A percentile compares a stretch with the other conserved stretches of the same genome.
Conservation (phyloP, 177 flowering plant species). For the Tripterygium wilfordii region DNA sequence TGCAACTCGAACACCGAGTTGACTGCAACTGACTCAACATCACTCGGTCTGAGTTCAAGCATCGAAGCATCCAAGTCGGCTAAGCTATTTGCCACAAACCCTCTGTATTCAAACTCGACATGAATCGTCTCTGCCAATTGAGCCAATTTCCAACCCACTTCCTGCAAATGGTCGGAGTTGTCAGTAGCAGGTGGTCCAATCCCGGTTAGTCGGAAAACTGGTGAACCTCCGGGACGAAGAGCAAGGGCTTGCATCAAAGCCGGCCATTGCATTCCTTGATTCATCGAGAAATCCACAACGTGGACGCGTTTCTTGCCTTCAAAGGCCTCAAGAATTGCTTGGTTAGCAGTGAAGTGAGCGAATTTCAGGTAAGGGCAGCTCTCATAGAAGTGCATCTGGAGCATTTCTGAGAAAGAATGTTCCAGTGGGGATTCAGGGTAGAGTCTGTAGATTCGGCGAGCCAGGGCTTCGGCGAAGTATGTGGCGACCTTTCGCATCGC, state of each 20-base stretch:
- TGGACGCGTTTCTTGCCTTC: slow-evolving; percentile 56
- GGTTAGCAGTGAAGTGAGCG: slow-evolving; percentile 95
- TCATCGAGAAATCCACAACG: slow-evolving; percentile 83
- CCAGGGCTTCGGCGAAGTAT: slow-evolving; percentile 79
- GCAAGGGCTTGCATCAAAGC: slow-evolving; percentile 88
- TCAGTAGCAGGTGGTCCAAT: slow-evolving; percentile 77
- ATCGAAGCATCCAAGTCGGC: slow-evolving; percentile 65
- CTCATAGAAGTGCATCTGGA: slow-evolving; percentile 76
- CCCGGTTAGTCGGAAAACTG: slow-evolving; percentile 77
- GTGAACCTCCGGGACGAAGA: slow-evolving; percentile 73
- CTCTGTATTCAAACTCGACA: slow-evolving; percentile 70
- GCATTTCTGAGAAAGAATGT: slow-evolving; percentile 34
- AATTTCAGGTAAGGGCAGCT: slow-evolving; percentile 80
- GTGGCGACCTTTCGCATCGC: slow-evolving; percentile 84
- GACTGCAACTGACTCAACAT: slow-evolving; percentile 60
- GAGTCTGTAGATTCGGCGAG: slow-evolving; percentile 47
- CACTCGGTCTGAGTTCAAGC: slow-evolving; percentile 45
- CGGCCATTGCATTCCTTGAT: slow-evolving; percentile 97
- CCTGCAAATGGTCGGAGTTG: slow-evolving; percentile 58
- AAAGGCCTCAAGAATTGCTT: slow-evolving; percentile 86
- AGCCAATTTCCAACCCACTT: slow-evolving; percentile 79
- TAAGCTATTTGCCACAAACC: slow-evolving; percentile 58
- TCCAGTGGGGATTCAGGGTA: slow-evolving; percentile 23
- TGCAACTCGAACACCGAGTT: slow-evolving; percentile 81
- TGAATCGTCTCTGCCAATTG: slow-evolving; percentile 61